These are phyloP conservation scores for Amaranthus hypochondriacus DNA, from an alignment of 148 eudicot genomes.

Conservation along the genomic window DNA sequence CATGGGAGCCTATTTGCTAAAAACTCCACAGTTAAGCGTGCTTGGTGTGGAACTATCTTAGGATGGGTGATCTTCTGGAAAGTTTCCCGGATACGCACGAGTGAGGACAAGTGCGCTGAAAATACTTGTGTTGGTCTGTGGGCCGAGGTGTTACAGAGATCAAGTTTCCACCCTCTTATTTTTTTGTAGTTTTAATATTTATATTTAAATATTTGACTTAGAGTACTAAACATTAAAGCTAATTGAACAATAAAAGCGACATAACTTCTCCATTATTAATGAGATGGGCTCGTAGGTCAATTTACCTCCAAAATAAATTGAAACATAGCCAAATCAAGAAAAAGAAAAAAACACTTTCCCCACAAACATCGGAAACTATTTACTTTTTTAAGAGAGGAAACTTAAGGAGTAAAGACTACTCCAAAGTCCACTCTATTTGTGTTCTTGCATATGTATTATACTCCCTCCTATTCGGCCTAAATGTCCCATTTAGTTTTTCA, in stretches of 20 bases:
- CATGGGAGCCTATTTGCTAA: no score
- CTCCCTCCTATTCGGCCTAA: no score
- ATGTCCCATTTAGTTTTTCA: no score
- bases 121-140: no score
- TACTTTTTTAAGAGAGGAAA: neutral
- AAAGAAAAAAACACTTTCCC: neutral
- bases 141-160: no score
- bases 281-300: slow-evolving; percentile 18
- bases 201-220: neutral
- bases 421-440: neutral
- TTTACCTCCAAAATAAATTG: slow-evolving; percentile 17
- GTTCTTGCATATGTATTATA: no score
- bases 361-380: neutral
- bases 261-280: neutral
- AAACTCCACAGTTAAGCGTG: no score
- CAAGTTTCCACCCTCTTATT: no score
- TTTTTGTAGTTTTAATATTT: neutral
- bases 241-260: neutral
- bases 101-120: no score
- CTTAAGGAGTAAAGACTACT: neutral
- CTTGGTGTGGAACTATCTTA: no score
- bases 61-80: no score
- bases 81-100: no score
- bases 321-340: neutral
- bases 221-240: slow-evolving; percentile 1